Percentiles rank a stretch among this genome's conserved stretches.
phyloP scores from a whole-genome alignment of 768 basidiomycete species.

The Symmetrospora coprosmae region DNA sequence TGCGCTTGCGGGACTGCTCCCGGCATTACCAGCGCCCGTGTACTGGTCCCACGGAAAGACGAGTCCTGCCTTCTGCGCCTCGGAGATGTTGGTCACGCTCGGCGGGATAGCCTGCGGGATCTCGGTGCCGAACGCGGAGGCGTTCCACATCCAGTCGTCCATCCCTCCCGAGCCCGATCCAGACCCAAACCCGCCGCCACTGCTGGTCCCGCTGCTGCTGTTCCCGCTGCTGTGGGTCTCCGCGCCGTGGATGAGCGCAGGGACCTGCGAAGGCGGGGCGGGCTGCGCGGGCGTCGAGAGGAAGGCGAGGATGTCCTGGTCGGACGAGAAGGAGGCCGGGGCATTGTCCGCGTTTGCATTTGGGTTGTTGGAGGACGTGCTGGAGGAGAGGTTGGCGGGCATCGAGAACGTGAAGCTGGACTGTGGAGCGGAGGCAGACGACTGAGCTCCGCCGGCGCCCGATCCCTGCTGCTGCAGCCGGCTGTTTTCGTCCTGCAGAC shows the following conservation, averaged over 20 bases:
- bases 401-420: conserved; percentile 3
- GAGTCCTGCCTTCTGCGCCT: too few relatives aligned
- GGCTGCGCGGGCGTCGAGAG: not conserved
- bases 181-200: too few relatives aligned
- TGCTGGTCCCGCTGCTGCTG: too few relatives aligned
- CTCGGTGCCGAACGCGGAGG: conserved; percentile 16
- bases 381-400: not conserved
- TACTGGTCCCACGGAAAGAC: too few relatives aligned
- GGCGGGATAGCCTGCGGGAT: conserved; percentile 5
- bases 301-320: not conserved
- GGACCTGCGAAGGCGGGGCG: not conserved
- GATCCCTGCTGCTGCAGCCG: not conserved
- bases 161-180: not conserved
- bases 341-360: not conserved
- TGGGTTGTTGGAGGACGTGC: not conserved
- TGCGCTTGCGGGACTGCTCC: too few relatives aligned
- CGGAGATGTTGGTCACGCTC: not conserved
- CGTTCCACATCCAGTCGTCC: conserved; percentile 19
- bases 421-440: not conserved
- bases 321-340: not conserved
- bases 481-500: conserved; percentile 13
- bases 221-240: too few relatives aligned
- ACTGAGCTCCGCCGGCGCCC: too few relatives aligned
- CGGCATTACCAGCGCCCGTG: too few relatives aligned
- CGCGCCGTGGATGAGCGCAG: too few relatives aligned